Evolutionary conservation across 2,329 filamentous ascomycete species (phyloP), one percentile per base, ranked within the genome.

Genomic region (Mollisia scopiformis): DNA sequence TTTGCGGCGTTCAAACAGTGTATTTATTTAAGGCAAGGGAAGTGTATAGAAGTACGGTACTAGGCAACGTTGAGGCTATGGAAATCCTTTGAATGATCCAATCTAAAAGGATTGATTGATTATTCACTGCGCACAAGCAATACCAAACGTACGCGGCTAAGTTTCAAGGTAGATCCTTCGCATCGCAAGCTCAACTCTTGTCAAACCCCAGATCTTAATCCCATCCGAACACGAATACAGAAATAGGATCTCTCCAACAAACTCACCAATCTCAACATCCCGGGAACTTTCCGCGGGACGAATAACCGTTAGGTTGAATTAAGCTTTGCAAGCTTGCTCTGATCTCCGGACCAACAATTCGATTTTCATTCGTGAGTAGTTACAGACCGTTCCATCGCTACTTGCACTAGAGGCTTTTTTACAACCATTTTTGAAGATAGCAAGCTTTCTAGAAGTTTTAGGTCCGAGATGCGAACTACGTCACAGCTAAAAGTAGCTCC

Each of bases 1-100:
- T 59, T 41, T 53, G 50, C 47, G 69, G 69, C 69, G 69, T 71
- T 71, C 41, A 65, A 57, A 46, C 41, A 65, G 57, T 68, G 66
- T 70, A 68, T 58, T 64, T 67, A 35, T 62, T 62, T 61, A 55
- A 55, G 57, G 63, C 52, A 31, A 55, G 37, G 57, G 39, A 33
- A 35, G 30, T 51, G 49, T 51, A 51, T 51, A 51, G 47, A 50
- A 50, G 27, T 14, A 28, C 14, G 46, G 28, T 10, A 47, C 25
- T 47, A 47, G 43, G 43, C 21, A 27, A n/a, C 28, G 11, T 13
- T 47, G 43, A 47, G 21, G 43, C 6, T 23, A 43, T 43, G 6
- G 39, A 11, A 43, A 6, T 43, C n/a, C 16, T 10, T 35, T 33
- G 30, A 33, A 6, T 13, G 30, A 33, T 33, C 30, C 6, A 33